phyloP scores from a whole-genome alignment of 148 eudicot genomes.

The Rhododendron ovatum region DNA sequence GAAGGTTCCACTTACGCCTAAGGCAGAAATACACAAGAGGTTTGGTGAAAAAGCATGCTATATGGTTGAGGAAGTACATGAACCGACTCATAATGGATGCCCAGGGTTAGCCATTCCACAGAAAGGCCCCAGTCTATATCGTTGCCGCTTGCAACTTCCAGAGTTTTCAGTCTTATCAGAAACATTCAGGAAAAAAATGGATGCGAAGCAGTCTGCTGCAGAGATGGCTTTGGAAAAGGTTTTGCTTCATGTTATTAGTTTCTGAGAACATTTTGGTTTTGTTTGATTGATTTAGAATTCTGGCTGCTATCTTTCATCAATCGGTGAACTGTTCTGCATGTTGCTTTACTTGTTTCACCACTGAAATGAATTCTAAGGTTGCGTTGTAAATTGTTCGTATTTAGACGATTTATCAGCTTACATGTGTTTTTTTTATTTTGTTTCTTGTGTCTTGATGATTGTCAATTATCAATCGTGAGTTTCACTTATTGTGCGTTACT shows the following conservation, averaged over 20 bases:
- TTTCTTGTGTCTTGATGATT: neutral
- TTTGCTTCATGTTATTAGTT: neutral
- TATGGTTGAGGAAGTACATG: constrained; percentile 61
- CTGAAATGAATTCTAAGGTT: neutral
- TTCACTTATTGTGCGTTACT: neutral
- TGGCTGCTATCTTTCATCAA: neutral
- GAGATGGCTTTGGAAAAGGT: constrained; percentile 79
- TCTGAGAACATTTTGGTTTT: neutral
- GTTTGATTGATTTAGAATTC: neutral
- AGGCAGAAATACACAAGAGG: constrained; percentile 71
- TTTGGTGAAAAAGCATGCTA: constrained; percentile 66
- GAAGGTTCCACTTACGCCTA: constrained; percentile 62
- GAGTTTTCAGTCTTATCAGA: constrained; percentile 66
- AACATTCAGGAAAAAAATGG: constrained; percentile 67
- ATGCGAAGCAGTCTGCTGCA: constrained; percentile 93
- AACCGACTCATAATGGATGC: constrained; percentile 46
- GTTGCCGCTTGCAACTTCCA: constrained; percentile 70
- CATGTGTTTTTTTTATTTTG: neutral
- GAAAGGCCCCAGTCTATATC: constrained; percentile 68
- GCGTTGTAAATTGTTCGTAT: neutral
- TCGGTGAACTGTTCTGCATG: neutral
- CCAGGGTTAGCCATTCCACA: constrained; percentile 66
- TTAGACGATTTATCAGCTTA: neutral
- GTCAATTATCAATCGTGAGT: neutral
- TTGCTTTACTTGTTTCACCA: neutral